phyloP scores from a whole-genome alignment of 2,329 filamentous ascomycete genomes.

The Trichocomaceae sp. region DNA sequence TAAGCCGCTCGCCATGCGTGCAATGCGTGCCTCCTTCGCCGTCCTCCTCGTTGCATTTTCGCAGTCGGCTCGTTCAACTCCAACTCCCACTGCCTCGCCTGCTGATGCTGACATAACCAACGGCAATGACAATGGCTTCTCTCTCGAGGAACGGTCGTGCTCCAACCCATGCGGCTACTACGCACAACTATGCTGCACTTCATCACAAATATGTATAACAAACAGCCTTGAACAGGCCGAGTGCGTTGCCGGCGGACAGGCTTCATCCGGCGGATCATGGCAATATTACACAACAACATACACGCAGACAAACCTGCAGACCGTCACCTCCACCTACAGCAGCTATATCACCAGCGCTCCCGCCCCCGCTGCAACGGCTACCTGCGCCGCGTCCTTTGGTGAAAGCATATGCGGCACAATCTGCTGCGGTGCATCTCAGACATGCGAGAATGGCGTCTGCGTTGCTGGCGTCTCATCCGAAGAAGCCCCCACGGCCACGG shows the following conservation, averaged over 20 bases:
- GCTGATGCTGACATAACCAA: constrained; percentile 15
- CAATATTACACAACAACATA: constrained; percentile 53
- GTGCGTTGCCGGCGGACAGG: constrained; percentile 31
- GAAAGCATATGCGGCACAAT: constrained; percentile 39
- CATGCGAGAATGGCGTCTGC: constrained; percentile 37
- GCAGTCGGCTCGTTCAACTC: constrained; percentile 13
- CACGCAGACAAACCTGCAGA: constrained; percentile 49
- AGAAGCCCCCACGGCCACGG: constrained; percentile 30
- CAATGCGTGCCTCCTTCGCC: constrained; percentile 23
- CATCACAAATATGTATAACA: constrained; percentile 44
- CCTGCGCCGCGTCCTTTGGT: constrained; percentile 44
- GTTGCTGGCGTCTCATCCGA: constrained; percentile 38
- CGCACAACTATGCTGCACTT: constrained; percentile 45
- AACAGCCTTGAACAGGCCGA: constrained; percentile 44
- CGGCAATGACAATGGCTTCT: too few species aligned
- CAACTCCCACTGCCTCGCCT: constrained; percentile 8
- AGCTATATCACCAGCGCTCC: constrained; percentile 23
- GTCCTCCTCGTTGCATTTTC: constrained; percentile 22
- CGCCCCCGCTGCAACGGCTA: constrained; percentile 20
- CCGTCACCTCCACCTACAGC: constrained; percentile 51
- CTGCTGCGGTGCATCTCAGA: constrained; percentile 41
- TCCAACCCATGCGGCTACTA: constrained; percentile 48
- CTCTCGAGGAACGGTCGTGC: constrained; percentile 35
- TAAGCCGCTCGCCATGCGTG: constrained; percentile 2
- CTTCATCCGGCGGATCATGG: constrained; percentile 41